A percentile compares a stretch with the other conserved stretches of the same genome.
phyloP scores from a whole-genome alignment of 306 rosid genomes.

The Trifolium dubium region DNA sequence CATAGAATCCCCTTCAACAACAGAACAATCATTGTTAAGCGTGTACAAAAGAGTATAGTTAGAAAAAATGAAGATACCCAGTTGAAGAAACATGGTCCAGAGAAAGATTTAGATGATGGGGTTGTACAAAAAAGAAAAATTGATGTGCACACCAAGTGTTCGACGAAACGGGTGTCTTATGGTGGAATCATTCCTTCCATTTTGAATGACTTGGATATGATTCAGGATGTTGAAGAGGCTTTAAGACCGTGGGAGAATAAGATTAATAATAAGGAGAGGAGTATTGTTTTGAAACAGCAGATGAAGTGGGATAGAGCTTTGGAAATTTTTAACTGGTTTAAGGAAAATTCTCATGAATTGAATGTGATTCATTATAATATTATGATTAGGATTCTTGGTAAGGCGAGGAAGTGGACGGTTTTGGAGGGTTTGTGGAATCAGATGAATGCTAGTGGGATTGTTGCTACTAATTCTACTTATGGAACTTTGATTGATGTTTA shows the following conservation, averaged over 20 bases:
- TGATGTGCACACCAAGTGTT: constrained; percentile 67
- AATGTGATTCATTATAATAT: constrained; percentile 92
- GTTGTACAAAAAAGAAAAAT: constrained; percentile 18
- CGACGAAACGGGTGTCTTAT: constrained; percentile 68
- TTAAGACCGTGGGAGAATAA: constrained; percentile 72
- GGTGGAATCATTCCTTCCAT: constrained; percentile 87
- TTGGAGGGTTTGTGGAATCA: constrained; percentile 78
- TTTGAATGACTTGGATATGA: constrained; percentile 59
- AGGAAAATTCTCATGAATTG: constrained; percentile 64
- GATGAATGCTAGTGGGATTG: constrained; percentile 69
- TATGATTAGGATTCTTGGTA: constrained; percentile 70
- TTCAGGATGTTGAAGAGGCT: constrained; percentile 68
- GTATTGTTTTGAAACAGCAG: constrained; percentile 91
- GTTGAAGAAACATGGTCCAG: constrained; percentile 42
- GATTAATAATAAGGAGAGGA: constrained; percentile 80
- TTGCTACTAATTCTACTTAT: constrained; percentile 84
- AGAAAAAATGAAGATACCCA: constrained; percentile 37
- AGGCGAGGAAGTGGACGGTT: constrained; percentile 62
- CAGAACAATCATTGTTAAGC: constrained; percentile 27
- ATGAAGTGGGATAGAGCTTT: constrained; percentile 76
- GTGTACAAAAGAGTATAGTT: not conserved
- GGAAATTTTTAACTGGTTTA: constrained; percentile 85
- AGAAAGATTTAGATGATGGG: constrained; percentile 44
- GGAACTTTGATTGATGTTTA: constrained; percentile 94
- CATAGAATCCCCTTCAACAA: constrained; percentile 39